A percentile compares a stretch with the other conserved stretches of the same genome.
phyloP scores from a whole-genome alignment of 176 grass and related monocot genomes.

The Coix lacrymajobi region DNA sequence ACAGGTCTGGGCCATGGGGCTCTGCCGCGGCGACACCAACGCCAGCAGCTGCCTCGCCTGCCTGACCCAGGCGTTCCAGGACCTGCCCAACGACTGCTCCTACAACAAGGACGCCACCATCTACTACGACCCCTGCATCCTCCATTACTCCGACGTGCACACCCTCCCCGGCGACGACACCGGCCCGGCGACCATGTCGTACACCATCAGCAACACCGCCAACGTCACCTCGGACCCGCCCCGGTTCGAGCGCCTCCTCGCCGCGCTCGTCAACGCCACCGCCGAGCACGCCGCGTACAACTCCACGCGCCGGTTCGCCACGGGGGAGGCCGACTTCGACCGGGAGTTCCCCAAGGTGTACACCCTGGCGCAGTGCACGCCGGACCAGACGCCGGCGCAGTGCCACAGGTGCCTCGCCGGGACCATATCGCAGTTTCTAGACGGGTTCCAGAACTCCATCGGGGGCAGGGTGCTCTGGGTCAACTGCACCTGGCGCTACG shows the following conservation, averaged over 20 bases:
- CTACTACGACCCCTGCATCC: neutral
- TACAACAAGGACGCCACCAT: neutral
- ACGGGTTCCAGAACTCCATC: neutral
- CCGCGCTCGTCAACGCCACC: constrained; percentile 24
- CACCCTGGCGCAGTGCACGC: constrained; percentile 48
- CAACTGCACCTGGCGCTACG: constrained; percentile 44
- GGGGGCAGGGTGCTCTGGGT: constrained; percentile 40
- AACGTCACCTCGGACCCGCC: constrained; percentile 14
- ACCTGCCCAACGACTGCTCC: neutral
- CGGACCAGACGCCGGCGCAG: constrained; percentile 26
- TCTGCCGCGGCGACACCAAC: constrained; percentile 13
- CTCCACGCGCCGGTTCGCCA: constrained; percentile 32
- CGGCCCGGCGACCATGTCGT: neutral
- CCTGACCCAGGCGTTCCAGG: neutral
- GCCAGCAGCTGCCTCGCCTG: neutral
- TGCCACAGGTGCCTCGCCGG: constrained; percentile 39
- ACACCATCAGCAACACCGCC: neutral
- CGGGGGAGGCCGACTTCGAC: constrained; percentile 29
- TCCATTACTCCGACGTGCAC: neutral
- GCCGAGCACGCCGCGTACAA: constrained; percentile 22
- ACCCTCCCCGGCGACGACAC: neutral
- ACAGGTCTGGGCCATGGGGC: neutral
- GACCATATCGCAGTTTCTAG: neutral
- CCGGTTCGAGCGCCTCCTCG: neutral
- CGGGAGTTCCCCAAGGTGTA: constrained; percentile 29